phyloP scores from a whole-genome alignment of 768 basidiomycete species.

The Pleurotus sapidus region DNA sequence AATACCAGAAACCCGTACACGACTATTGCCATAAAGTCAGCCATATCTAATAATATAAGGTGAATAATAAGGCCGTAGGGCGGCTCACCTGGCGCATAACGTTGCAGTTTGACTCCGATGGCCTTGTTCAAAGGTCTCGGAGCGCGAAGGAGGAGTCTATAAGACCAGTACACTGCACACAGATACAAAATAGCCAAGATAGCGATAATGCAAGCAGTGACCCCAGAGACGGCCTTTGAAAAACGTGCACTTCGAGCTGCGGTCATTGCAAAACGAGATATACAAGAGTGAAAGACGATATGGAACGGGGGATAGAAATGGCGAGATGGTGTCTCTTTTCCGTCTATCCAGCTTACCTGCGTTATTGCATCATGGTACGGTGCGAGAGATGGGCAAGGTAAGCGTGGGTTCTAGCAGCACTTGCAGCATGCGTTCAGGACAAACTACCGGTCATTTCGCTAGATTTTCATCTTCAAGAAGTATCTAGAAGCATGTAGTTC shows the following conservation, averaged over 20 bases:
- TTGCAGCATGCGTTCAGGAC: no score
- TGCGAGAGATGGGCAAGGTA: no score
- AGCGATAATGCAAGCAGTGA: conserved; percentile 20
- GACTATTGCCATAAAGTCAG: conserved; percentile 15
- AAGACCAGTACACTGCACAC: conserved; percentile 46
- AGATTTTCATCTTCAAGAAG: no score
- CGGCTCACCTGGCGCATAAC: conserved; percentile 50
- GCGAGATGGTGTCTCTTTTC: no score
- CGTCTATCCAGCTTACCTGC: no score
- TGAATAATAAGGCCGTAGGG: background rate
- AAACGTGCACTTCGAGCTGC: conserved; percentile 5
- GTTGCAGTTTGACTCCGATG: conserved; percentile 41
- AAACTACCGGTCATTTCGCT: no score
- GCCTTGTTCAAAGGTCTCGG: conserved; percentile 50
- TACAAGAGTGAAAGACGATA: no score
- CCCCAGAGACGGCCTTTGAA: conserved; percentile 18
- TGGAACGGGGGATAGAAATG: no score
- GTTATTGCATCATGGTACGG: no score
- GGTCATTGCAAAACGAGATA: background rate
- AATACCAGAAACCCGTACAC: conserved; percentile 51
- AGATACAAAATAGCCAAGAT: conserved; percentile 40
- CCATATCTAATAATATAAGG: background rate
- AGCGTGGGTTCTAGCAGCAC: no score
- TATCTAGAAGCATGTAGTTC: no score
- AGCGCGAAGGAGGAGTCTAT: conserved; percentile 40